Conservation (phyloP, 306 rosid species). For the Neltuma alba region DNA sequence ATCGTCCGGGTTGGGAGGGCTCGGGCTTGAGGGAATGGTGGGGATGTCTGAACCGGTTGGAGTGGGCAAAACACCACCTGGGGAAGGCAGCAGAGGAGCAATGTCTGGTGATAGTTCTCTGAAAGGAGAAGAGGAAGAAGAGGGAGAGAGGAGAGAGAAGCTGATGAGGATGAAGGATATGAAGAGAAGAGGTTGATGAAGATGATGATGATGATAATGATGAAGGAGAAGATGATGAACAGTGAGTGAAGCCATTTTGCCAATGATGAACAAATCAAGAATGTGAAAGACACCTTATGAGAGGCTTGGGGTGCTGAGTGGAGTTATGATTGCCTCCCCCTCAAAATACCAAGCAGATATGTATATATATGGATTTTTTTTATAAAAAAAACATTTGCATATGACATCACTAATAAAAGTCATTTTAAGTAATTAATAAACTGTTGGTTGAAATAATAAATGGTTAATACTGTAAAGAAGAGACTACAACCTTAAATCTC, state of each 20-base stretch:
- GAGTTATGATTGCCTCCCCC: slow-evolving; percentile 52
- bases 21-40: slow-evolving; percentile 89
- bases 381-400: too few relatives aligned
- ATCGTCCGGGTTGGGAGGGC: slow-evolving; percentile 90
- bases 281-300: slow-evolving; percentile 12
- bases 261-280: slow-evolving; percentile 5
- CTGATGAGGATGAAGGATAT: slow-evolving; percentile 36
- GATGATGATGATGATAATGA: too few relatives aligned
- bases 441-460: too few relatives aligned
- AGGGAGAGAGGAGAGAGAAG: slow-evolving; percentile 17
- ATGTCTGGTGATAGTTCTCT: slow-evolving; percentile 81
- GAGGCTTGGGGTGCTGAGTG: slow-evolving; percentile 29
- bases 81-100: slow-evolving; percentile 85
- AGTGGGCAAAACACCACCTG: slow-evolving; percentile 63
- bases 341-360: too few relatives aligned
- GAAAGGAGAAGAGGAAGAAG: slow-evolving; percentile 38
- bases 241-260: slow-evolving; percentile 57
- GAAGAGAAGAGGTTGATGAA: slow-evolving; percentile 37
- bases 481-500: too few relatives aligned
- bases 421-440: too few relatives aligned
- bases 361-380: too few relatives aligned
- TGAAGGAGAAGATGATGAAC: slow-evolving; percentile 46
- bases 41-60: slow-evolving; percentile 67
- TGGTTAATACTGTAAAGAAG: too few relatives aligned
- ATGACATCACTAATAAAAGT: too few relatives aligned